Base-by-base conservation (phyloP, 1,284 basidiomycete genomes). In the Gomphus sp. region DNA sequence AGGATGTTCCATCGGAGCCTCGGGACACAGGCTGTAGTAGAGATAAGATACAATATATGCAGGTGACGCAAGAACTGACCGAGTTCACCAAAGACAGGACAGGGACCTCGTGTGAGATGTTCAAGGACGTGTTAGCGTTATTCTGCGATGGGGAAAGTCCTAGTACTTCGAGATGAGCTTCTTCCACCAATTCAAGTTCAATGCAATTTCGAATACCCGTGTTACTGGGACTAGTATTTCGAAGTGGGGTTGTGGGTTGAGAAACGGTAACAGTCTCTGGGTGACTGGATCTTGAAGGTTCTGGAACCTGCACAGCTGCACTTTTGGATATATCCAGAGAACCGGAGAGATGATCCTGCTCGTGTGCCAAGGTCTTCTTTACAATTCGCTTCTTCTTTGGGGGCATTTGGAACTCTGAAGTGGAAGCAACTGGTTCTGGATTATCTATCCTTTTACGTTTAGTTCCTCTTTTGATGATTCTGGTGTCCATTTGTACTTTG, bases 311-410 rank as follows among this genome's bases (percentile, higher is more conserved):
- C 33, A 50, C 6, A 18, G 28, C 16, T 50, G 28, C 16, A n/a
- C 10, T 31, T 16, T 34, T 25, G 16, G 12, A 7, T 31, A 33
- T 18, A 34, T 50, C 31, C 48, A 50, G 33, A 9, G 48, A 11
- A 14, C 7, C 28, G 6, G 33, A 31, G 14, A 33, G 31, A 50
- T 25, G 31, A 12, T 25, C n/a, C 5, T 31, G 10, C 2, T 11
- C 7, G 2, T 33, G 28, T 7, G 33, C 31, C 31, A 31, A 47
- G 45, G 10, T 47, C 22, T 47, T 47, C 22, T 47, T 14, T 34
- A n/a, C 14, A 18, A 22, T 18, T 9, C 58, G 56, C 50, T 60
- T 56, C 55, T 65, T 67, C 22, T 50, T 60, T 9, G 18, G 34
- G n/a, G 28, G 39, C 51, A 51, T 14, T 18, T 44, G 18, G 37